A percentile compares a stretch with the other conserved stretches of the same genome.
Conservation (phyloP, 768 basidiomycete species). For the Lactarius hengduanensis region DNA sequence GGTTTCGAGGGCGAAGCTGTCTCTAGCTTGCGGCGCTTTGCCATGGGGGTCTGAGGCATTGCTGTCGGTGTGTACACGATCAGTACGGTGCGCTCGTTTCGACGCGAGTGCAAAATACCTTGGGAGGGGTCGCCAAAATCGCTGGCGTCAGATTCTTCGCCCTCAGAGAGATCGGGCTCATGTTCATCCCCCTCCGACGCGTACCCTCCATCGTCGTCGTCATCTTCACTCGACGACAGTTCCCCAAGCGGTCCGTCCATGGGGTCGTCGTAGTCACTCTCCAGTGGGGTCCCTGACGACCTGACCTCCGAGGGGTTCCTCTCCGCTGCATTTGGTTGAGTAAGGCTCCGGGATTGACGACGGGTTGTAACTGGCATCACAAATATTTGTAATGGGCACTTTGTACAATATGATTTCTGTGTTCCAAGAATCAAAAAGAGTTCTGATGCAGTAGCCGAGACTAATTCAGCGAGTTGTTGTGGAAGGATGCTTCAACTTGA, state of each 20-base stretch:
- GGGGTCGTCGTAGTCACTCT: conserved; percentile 11
- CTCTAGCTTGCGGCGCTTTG: conserved; percentile 18
- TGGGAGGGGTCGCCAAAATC: conserved; percentile 4
- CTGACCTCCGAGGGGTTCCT: background rate
- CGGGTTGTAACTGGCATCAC: conserved; percentile 22
- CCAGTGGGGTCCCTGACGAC: background rate
- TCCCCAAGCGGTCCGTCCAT: conserved; percentile 11
- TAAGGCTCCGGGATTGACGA: conserved; percentile 6
- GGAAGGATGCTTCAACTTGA: background rate
- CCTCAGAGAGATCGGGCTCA: conserved; percentile 7
- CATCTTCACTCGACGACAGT: conserved; percentile 12
- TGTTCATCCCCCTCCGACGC: conserved; percentile 3
- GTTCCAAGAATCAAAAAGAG: background rate
- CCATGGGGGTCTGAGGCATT: background rate
- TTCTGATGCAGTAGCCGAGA: background rate
- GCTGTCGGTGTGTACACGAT: conserved; percentile 5
- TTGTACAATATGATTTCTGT: background rate
- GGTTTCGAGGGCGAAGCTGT: conserved; percentile 5
- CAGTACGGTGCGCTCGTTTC: background rate
- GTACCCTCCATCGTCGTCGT: background rate
- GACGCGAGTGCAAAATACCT: conserved; percentile 5
- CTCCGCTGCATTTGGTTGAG: background rate
- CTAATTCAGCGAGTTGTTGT: conserved; percentile 5
- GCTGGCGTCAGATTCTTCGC: background rate
- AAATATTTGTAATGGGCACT: background rate